These are phyloP conservation scores for Metarhizium anisopliae DNA, from an alignment of 2,329 filamentous ascomycete genomes.

Conservation along the genomic window DNA sequence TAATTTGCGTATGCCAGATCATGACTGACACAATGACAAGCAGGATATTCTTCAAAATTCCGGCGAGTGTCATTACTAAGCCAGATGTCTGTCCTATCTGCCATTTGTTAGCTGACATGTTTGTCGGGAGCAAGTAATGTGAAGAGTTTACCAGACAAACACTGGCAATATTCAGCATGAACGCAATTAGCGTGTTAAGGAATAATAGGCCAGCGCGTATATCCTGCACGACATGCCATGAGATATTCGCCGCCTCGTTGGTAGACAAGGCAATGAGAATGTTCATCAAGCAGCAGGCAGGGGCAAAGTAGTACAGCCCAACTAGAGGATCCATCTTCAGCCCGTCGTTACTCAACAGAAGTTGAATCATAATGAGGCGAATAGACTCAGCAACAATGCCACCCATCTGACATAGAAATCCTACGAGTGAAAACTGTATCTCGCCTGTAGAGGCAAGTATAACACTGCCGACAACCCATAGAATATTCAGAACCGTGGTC, in stretches of 20 bases:
- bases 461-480: constrained; percentile 44
- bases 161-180: constrained; percentile 72
- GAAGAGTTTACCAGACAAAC: constrained; percentile 64
- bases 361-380: constrained; percentile 77
- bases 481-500: constrained; percentile 36
- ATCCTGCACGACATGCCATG: constrained; percentile 54
- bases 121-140: no score
- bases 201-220: constrained; percentile 58
- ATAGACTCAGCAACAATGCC: constrained; percentile 75
- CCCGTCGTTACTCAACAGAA: constrained; percentile 65
- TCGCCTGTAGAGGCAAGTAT: constrained; percentile 49
- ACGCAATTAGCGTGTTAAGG: constrained; percentile 67
- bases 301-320: constrained; percentile 83
- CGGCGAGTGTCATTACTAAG: constrained; percentile 75
- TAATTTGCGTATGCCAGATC: constrained; percentile 68
- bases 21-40: constrained; percentile 68
- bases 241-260: constrained; percentile 57
- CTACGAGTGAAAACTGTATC: constrained; percentile 57
- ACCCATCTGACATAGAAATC: constrained; percentile 60
- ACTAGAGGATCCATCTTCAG: constrained; percentile 84
- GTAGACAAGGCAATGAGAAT: constrained; percentile 53
- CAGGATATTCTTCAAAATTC: constrained; percentile 82
- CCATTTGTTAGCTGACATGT: background rate
- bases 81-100: constrained; percentile 85
- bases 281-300: constrained; percentile 77